phyloP scores from a whole-genome alignment of 2,329 filamentous ascomycete genomes.

The Fusarium buharicum region DNA sequence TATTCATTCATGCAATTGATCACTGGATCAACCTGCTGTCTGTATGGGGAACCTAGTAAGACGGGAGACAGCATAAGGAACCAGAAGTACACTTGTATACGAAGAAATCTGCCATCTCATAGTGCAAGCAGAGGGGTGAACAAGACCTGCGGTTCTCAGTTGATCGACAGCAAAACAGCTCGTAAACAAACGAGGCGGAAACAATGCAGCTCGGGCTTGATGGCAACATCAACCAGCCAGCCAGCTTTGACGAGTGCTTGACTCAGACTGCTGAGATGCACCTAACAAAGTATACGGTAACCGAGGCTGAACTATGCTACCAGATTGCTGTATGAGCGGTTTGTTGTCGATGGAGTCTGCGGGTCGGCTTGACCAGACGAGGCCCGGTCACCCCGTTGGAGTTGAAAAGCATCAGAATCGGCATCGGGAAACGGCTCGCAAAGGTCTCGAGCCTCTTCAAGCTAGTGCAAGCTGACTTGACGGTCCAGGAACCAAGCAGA shows the following conservation, averaged over 20 bases:
- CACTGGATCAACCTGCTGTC: conserved; percentile 26
- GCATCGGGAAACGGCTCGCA: conserved; percentile 8
- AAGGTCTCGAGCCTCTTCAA: conserved; percentile 18
- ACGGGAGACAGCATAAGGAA: conserved; percentile 34
- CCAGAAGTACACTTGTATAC: conserved; percentile 26
- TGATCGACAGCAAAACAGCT: conserved; percentile 8
- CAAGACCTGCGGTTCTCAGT: conserved; percentile 12
- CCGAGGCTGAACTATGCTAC: conserved; percentile 23
- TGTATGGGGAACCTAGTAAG: conserved; percentile 21
- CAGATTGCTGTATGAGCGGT: conserved; percentile 25
- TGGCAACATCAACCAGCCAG: conserved; percentile 21
- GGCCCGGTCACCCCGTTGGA: conserved; percentile 22
- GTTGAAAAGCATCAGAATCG: conserved; percentile 26
- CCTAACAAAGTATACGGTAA: conserved; percentile 28
- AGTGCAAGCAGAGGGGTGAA: conserved; percentile 19
- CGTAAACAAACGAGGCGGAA: conserved; percentile 24
- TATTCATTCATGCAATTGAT: conserved; percentile 29
- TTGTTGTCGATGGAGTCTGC: conserved; percentile 35
- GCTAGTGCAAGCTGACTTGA: conserved; percentile 20
- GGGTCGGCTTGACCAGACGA: conserved; percentile 21
- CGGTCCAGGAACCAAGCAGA: conserved; percentile 28
- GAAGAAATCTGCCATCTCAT: conserved; percentile 34
- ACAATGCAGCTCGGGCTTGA: conserved; percentile 26
- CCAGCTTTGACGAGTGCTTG: conserved; percentile 18
- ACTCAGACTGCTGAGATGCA: conserved; percentile 17